A percentile compares a stretch with the other conserved stretches of the same genome.
phyloP scores from a whole-genome alignment of 2,329 filamentous ascomycete genomes.

The Akanthomyces lecanii region DNA sequence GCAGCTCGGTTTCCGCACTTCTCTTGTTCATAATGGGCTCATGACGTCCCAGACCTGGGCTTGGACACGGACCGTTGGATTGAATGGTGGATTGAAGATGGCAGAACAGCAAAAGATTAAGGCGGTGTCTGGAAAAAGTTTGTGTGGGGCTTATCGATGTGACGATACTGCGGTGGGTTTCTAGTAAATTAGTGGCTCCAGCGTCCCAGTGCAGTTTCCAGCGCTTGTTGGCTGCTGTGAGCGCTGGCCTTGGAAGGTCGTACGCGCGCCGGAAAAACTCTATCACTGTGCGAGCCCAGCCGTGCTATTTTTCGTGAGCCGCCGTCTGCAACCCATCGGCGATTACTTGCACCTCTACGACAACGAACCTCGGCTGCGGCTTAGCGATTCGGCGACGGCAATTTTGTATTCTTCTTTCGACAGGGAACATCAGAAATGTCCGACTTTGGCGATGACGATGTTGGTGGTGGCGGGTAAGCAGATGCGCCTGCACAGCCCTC shows the following conservation, averaged over 20 bases:
- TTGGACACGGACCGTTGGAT: conserved; percentile 14
- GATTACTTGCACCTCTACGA: background rate
- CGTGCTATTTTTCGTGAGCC: conserved; percentile 29
- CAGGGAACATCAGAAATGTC: conserved; percentile 52
- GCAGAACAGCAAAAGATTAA: conserved; percentile 32
- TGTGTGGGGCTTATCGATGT: conserved; percentile 25
- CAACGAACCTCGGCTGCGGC: background rate
- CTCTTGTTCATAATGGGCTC: conserved; percentile 32
- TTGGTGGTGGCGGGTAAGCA: conserved; percentile 54
- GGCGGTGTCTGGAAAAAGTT: conserved; percentile 32
- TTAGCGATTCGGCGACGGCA: conserved; percentile 14
- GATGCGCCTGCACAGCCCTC: conserved; percentile 1
- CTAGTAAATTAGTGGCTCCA: background rate
- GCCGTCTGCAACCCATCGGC: background rate
- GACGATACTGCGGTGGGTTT: conserved; percentile 15
- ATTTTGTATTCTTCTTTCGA: background rate
- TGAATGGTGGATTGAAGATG: conserved; percentile 17
- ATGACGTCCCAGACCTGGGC: background rate
- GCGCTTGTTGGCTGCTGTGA: background rate
- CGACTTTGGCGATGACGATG: conserved; percentile 66
- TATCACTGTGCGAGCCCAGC: conserved; percentile 21
- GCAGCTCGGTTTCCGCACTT: conserved; percentile 24
- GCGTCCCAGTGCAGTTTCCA: background rate
- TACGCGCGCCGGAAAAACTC: conserved; percentile 30
- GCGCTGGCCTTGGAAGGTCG: conserved; percentile 18